Evolutionary conservation across 305 asterid species (phyloP).

Genomic region (Solanum hybrid): DNA sequence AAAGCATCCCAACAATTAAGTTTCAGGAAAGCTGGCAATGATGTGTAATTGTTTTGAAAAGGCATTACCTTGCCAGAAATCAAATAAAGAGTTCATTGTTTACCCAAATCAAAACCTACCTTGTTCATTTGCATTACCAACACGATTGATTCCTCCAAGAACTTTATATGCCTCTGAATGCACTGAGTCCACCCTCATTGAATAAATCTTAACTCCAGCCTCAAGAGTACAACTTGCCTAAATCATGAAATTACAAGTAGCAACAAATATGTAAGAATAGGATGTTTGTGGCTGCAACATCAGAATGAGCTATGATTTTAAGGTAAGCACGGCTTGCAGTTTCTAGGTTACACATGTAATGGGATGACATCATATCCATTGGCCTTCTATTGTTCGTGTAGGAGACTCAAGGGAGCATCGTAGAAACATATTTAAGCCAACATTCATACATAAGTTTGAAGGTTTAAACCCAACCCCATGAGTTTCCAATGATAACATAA

Average conservation of each 20-base stretch:
- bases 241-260: background rate
- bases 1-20: background rate
- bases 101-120: conserved; percentile 31
- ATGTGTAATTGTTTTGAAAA: background rate
- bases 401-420: background rate
- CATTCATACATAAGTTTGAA: background rate
- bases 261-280: background rate
- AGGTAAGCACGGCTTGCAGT: background rate
- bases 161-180: conserved; percentile 98
- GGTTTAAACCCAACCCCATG: background rate
- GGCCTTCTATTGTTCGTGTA: background rate
- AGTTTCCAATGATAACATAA: background rate
- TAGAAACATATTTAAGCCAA: background rate
- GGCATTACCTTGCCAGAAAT: background rate
- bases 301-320: background rate
- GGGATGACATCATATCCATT: background rate
- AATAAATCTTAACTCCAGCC: conserved; percentile 97
- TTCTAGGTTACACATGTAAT: background rate
- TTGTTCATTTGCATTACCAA: conserved; percentile 70
- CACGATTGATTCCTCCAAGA: conserved; percentile 96
- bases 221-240: conserved; percentile 99
- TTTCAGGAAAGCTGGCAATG: background rate
- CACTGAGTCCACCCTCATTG: conserved; percentile 94
- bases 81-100: background rate
- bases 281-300: background rate